Base-by-base conservation (phyloP, 805 yeast genomes). In the Ogataea salicorniae region DNA sequence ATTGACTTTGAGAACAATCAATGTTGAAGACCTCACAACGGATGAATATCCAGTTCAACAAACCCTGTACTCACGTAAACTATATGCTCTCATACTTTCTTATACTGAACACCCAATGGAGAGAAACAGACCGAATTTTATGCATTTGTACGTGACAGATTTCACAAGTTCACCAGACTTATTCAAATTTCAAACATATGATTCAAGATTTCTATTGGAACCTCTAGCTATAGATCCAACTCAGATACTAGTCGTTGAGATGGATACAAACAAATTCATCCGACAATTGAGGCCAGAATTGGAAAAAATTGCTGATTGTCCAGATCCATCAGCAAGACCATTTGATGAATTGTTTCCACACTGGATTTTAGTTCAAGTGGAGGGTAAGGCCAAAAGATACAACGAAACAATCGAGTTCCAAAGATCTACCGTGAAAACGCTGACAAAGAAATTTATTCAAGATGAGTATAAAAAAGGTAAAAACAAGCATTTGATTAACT, bases 381-480 rank as follows among this genome's bases (percentile, higher is more conserved):
- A 46, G 13, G 61, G 60, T 0, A 7, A 33, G 6, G 46, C 42
- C 1, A 56, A 57, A 29, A 34, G 46, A 17, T 64, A 49, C 40
- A 50, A 47, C 2, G 49, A 44, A 18, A 39, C 18, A 2, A 22
- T 62, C 9, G 67, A 64, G 35, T 44, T 62, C 15, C 54, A 55
- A 17, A 46, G 50, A 14, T 48, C 54, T 2, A 29, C 34, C 2
- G 16, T 55, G 15, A 34, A 31, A 11, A 26, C 52, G 2, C 41
- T 63, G 33, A 44, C 49, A 1, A 45, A 45, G 6, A 34, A 38
- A 0, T 48, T 42, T 5, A 34, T 63, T n/a, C 20, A 45, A 6
- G 20, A 39, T 2, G 31, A 26, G 31, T 26, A 26, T 26, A 26
- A 26, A 6, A 16, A 29, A 6, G 49, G 45, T 15, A 22, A 42